Evolutionary conservation across 495 filamentous ascomycete species (phyloP).

Genomic region (Aspergillus kassunensis): DNA sequence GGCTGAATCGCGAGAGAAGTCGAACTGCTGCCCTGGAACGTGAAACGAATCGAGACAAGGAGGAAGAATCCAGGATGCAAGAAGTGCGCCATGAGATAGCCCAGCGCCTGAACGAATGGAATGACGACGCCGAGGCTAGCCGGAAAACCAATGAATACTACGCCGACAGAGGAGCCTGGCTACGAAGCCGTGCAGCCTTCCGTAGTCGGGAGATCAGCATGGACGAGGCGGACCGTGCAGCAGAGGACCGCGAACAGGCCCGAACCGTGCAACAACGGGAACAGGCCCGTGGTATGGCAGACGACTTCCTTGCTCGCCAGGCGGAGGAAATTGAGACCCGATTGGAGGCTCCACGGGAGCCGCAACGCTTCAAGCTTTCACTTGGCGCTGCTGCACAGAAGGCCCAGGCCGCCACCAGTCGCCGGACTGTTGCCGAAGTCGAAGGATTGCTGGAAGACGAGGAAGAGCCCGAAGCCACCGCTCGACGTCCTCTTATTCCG

Average conservation of each 20-base stretch:
- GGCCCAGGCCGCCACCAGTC: slow-evolving; percentile 64
- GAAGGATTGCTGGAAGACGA: slow-evolving; percentile 93
- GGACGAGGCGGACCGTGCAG: slow-evolving; percentile 77
- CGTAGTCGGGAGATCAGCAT: slow-evolving; percentile 65
- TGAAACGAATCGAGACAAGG: slow-evolving; percentile 71
- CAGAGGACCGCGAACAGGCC: slow-evolving; percentile 70
- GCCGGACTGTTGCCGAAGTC: slow-evolving; percentile 86
- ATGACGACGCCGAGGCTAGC: slow-evolving; percentile 76
- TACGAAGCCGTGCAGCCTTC: slow-evolving; percentile 71
- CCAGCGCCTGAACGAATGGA: slow-evolving; percentile 73
- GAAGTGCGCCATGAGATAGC: slow-evolving; percentile 67
- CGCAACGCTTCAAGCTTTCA: slow-evolving; percentile 88
- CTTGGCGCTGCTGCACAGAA: slow-evolving; percentile 85
- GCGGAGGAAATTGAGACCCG: slow-evolving; percentile 72
- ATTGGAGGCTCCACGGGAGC: slow-evolving; percentile 58
- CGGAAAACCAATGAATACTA: slow-evolving; percentile 81
- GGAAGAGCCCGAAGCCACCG: slow-evolving; percentile 67
- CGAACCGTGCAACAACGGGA: slow-evolving; percentile 67
- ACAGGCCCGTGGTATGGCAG: slow-evolving; percentile 79
- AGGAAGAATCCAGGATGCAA: slow-evolving; percentile 55
- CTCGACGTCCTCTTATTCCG: slow-evolving; percentile 78
- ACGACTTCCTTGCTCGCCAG: slow-evolving; percentile 87
- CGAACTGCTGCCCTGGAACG: slow-evolving; percentile 79
- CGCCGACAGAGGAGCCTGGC: slow-evolving; percentile 76
- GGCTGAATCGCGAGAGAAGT: slow-evolving; percentile 83